phyloP scores from a whole-genome alignment of 2,329 filamentous ascomycete species.

The Boeremia lycopersici region DNA sequence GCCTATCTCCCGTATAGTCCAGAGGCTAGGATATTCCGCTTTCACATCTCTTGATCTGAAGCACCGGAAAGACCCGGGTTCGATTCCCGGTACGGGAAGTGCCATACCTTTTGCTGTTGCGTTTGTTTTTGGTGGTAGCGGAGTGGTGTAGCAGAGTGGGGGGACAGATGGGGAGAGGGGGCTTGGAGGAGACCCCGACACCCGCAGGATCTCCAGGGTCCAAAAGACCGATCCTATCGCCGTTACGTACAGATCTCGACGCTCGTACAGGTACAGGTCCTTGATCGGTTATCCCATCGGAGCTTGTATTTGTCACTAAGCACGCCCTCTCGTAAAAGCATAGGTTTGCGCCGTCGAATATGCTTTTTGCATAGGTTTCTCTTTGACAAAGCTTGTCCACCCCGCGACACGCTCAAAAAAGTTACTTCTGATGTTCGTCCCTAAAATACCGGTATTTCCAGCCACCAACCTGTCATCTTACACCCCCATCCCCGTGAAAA shows the following conservation, averaged over 20 bases:
- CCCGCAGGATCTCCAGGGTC: no score
- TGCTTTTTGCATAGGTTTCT: no score
- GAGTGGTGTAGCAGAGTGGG: neutral
- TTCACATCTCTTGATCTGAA: slow-evolving; percentile 8
- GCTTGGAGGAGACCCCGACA: neutral
- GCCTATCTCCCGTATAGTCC: slow-evolving; percentile 17
- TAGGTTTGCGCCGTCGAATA: no score
- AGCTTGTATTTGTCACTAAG: no score
- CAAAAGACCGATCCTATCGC: no score
- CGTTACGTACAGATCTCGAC: no score
- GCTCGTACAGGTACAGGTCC: no score
- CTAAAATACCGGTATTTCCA: neutral
- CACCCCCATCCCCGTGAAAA: slow-evolving; percentile 23
- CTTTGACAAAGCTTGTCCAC: no score
- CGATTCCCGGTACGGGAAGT: slow-evolving; percentile 41
- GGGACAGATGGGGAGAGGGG: no score
- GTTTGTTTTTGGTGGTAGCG: neutral
- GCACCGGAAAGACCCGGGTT: slow-evolving; percentile 24
- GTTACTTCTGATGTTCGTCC: neutral
- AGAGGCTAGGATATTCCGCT: slow-evolving; percentile 23
- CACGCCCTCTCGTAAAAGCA: no score
- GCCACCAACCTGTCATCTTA: neutral
- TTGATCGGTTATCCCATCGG: no score
- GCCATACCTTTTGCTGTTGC: neutral
- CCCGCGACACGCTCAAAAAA: no score